A percentile compares a stretch with the other conserved stretches of the same genome.
phyloP scores from a whole-genome alignment of 2,329 filamentous ascomycete genomes.

The Plectosphaerella cucumerina region DNA sequence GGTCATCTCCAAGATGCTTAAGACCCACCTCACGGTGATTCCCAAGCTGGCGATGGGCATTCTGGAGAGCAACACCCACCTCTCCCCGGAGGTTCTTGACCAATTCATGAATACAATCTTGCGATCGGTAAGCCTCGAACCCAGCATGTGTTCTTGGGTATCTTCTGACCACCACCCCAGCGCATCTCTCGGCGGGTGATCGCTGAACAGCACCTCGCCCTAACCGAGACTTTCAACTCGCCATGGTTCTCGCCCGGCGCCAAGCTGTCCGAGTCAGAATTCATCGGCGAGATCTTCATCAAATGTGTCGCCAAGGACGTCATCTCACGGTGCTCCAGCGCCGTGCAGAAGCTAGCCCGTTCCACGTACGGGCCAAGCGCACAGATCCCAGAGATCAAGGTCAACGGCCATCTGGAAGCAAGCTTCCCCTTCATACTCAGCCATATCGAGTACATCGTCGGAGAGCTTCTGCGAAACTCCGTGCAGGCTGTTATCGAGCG shows the following conservation, averaged over 20 bases:
- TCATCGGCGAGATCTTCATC: conserved; percentile 92
- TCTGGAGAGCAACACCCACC: conserved; percentile 79
- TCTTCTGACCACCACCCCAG: conserved; percentile 35
- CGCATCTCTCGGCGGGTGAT: conserved; percentile 94
- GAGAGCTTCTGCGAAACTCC: conserved; percentile 90
- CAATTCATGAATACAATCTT: conserved; percentile 93
- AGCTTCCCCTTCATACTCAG: conserved; percentile 96
- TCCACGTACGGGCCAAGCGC: conserved; percentile 69
- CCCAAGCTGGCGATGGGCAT: conserved; percentile 93
- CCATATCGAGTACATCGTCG: conserved; percentile 95
- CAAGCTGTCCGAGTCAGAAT: conserved; percentile 69
- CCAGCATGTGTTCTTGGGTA: not conserved
- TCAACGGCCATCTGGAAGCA: conserved; percentile 81
- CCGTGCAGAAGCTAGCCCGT: conserved; percentile 69
- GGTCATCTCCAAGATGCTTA: conserved; percentile 72
- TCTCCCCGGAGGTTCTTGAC: conserved; percentile 78
- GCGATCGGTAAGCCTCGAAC: conserved; percentile 63
- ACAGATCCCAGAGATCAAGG: conserved; percentile 72
- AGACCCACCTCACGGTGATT: conserved; percentile 88
- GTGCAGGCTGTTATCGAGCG: conserved; percentile 88
- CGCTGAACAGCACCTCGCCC: conserved; percentile 91
- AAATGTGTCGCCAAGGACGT: conserved; percentile 90
- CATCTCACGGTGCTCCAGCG: conserved; percentile 74
- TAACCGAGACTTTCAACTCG: conserved; percentile 90
- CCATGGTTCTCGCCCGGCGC: conserved; percentile 84